phyloP scores from a whole-genome alignment of 352 stramenopile genomes.

The Phytopythium cucurbitacearum region DNA sequence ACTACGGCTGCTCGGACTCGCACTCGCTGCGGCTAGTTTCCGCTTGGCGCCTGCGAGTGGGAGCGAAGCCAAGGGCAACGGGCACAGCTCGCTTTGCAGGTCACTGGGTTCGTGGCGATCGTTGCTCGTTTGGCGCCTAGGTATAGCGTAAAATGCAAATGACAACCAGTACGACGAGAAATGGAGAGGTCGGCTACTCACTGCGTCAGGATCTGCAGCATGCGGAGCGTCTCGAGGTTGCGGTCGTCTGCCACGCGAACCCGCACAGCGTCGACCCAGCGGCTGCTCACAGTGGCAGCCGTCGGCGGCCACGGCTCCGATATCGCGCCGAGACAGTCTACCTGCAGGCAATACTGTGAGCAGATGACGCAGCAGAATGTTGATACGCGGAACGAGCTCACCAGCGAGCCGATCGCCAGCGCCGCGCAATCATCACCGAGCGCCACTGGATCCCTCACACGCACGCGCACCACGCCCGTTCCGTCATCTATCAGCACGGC shows the following conservation, averaged over 20 bases:
- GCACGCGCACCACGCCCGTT: slow-evolving; percentile 24
- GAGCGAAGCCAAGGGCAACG: neutral
- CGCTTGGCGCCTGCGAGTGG: neutral
- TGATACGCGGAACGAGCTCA: slow-evolving; percentile 4
- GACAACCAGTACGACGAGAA: neutral
- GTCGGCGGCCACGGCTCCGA: slow-evolving; percentile 18
- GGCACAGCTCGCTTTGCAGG: neutral
- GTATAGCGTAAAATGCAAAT: neutral
- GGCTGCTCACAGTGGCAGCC: slow-evolving; percentile 8
- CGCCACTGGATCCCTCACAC: slow-evolving; percentile 7
- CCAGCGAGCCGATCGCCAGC: slow-evolving; percentile 25
- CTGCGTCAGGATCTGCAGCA: slow-evolving; percentile 58
- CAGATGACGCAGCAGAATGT: neutral
- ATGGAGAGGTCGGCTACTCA: slow-evolving; percentile 14
- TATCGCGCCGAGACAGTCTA: slow-evolving; percentile 34
- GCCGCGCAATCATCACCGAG: slow-evolving; percentile 5
- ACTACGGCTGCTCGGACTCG: too few relatives aligned
- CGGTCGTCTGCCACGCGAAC: slow-evolving; percentile 37
- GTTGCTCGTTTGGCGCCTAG: neutral
- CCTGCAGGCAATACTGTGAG: slow-evolving; percentile 11
- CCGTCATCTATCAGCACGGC: slow-evolving; percentile 26
- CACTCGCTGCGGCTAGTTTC: neutral
- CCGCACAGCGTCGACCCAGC: slow-evolving; percentile 37
- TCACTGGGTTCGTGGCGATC: too few relatives aligned
- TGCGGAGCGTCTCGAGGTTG: slow-evolving; percentile 55